These are phyloP conservation scores for Penicillium sp. DNA, from an alignment of 2,329 filamentous ascomycete species.

Conservation along the genomic window DNA sequence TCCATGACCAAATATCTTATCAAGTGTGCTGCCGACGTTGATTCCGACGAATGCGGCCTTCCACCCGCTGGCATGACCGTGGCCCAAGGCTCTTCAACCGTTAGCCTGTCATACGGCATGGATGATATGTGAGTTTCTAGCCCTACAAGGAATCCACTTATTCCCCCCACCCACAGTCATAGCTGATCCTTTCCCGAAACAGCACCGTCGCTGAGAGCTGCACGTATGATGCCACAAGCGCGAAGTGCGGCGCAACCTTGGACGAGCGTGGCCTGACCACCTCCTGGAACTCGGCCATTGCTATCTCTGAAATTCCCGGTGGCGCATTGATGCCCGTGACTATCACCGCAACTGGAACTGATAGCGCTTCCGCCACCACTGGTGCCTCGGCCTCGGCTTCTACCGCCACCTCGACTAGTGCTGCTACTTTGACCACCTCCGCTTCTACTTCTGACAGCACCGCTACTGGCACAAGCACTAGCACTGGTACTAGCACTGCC, in stretches of 20 bases:
- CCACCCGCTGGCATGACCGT: neutral
- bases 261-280: neutral
- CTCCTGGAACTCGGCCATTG: neutral
- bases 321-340: slow-evolving; percentile 6
- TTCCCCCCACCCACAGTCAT: neutral
- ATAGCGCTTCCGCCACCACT: neutral
- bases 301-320: neutral
- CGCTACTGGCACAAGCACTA: neutral
- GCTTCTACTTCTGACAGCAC: neutral
- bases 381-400: slow-evolving; percentile 9
- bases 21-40: neutral
- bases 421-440: neutral
- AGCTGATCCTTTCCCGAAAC: slow-evolving; percentile 4
- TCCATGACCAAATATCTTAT: slow-evolving; percentile 7
- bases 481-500: slow-evolving; percentile 1
- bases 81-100: slow-evolving; percentile 3
- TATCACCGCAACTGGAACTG: slow-evolving; percentile 2
- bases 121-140: neutral
- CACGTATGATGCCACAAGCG: neutral
- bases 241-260: neutral
- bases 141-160: neutral
- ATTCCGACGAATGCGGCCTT: neutral
- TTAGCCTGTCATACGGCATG: neutral
- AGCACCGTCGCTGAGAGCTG: slow-evolving; percentile 1
- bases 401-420: slow-evolving; percentile 3